These are phyloP conservation scores for Geotrichum reessii DNA, from an alignment of 1,139 yeast genomes.

Conservation along the genomic window DNA sequence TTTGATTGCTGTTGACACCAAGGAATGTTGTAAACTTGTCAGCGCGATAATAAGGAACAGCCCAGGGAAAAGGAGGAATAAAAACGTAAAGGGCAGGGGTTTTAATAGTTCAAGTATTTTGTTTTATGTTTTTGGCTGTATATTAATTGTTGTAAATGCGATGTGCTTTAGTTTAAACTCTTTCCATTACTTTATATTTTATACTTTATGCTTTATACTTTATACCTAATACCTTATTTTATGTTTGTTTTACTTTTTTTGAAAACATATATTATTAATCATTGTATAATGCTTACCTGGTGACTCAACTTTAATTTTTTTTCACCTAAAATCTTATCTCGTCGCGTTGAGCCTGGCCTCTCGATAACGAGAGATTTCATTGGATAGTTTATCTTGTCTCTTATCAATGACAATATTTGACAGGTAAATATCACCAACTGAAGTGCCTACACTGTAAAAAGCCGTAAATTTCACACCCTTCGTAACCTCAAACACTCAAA, in stretches of 20 bases:
- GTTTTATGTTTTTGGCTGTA: neutral
- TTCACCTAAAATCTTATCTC: neutral
- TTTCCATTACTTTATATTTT: too few species aligned
- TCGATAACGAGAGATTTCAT: neutral
- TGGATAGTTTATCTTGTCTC: neutral
- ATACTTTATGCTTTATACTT: neutral
- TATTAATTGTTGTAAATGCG: too few species aligned
- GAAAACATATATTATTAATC: neutral
- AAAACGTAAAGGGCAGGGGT: neutral
- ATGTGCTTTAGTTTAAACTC: neutral
- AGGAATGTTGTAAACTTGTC: neutral
- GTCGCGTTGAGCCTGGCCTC: neutral
- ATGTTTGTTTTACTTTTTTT: neutral
- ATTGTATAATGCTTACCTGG: neutral
- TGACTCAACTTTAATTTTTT: neutral
- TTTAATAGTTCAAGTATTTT: neutral
- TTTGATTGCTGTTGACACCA: neutral
- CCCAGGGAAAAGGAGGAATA: neutral
- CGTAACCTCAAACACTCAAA: neutral
- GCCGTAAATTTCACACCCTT: neutral
- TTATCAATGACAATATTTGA: neutral
- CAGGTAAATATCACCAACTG: neutral
- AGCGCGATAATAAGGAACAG: neutral
- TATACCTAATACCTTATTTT: neutral
- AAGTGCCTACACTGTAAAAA: neutral